Percentiles rank a stretch among this genome's conserved stretches.
These are phyloP conservation scores for Metschnikowia chrysomelidarum DNA, from an alignment of 805 yeast species.

Conservation along the genomic window DNA sequence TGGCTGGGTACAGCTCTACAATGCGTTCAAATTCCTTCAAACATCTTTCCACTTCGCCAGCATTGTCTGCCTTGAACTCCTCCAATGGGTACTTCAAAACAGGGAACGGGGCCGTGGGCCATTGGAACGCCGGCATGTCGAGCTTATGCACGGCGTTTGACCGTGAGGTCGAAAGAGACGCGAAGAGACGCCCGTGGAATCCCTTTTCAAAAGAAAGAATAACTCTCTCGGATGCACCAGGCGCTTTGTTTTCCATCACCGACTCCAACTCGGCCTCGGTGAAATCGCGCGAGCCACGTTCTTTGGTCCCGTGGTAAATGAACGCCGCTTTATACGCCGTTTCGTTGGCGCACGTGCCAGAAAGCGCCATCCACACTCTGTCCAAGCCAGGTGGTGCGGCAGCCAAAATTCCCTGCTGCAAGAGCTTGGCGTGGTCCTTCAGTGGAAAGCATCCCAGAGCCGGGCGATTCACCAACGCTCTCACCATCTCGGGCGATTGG, in stretches of 20 bases:
- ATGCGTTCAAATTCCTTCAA: conserved; percentile 43
- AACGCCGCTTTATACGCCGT: conserved; percentile 71
- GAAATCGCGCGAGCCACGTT: conserved; percentile 48
- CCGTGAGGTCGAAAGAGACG: conserved; percentile 53
- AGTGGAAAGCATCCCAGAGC: conserved; percentile 60
- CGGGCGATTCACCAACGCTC: conserved; percentile 42
- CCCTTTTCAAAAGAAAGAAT: conserved; percentile 53
- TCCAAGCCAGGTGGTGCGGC: conserved; percentile 65
- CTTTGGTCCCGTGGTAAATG: conserved; percentile 57
- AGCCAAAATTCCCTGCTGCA: conserved; percentile 50
- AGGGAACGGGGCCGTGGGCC: conserved; percentile 57
- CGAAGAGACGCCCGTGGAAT: conserved; percentile 58
- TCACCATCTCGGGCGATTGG: conserved; percentile 39
- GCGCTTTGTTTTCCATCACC: conserved; percentile 50
- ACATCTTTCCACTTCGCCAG: conserved; percentile 47
- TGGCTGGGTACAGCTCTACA: conserved; percentile 31
- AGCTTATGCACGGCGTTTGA: conserved; percentile 57
- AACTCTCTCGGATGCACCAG: conserved; percentile 53
- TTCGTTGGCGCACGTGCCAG: conserved; percentile 71
- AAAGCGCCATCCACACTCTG: conserved; percentile 61
- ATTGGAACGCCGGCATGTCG: conserved; percentile 56
- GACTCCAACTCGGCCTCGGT: conserved; percentile 45
- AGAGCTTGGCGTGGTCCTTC: conserved; percentile 48
- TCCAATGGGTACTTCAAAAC: conserved; percentile 39
- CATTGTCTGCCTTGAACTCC: conserved; percentile 39